Evolutionary conservation across 1,284 basidiomycete genomes (phyloP), one percentile per base, ranked within the genome.

Genomic region (Cutaneotrichosporon sp.): DNA sequence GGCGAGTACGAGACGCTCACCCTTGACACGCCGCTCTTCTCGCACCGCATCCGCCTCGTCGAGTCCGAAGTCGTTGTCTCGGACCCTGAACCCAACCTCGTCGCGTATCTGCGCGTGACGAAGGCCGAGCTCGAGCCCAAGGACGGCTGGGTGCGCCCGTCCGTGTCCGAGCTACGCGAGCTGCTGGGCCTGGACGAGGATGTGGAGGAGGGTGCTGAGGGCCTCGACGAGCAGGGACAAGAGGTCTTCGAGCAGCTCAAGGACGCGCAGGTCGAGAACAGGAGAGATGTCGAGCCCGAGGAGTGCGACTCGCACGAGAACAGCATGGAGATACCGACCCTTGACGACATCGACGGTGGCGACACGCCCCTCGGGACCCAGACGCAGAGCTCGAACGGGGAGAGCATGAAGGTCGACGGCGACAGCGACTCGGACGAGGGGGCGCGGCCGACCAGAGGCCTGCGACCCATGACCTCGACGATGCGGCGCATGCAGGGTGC

Each of bases 1-100:
- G 97, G 97, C 2, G 97, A 99, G 81, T 99, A 98, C 76, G 97
- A 99, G 78, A 92, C 91, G 0, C 81, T 98, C 59, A 97, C 95
- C 1, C 81, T 95, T 22, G 92, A 98, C 70, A 91, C 89, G 63
- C 92, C 95, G 0, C 73, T 97, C 22, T 99, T 97, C 84, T 91
- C 90, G 68, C 83, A 84, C 52, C 83, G 85, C 13, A 88, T 99
- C 46, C 75, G 82, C 4, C 76, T 98, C 50, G 82, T 79, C 29
- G 85, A 87, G 54, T 84, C 84, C 1, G 87, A 91, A 71, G 85
- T 84, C 0, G 86, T 94, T 25, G 85, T 77, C 83, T 86, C 74
- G 84, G 79, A 80, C 65, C 78, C 70, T 34, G 76, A 77, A 62
- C 75, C 75, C 6, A 81, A 91, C 0, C 88, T 90, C 2, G 93